A percentile compares a stretch with the other conserved stretches of the same genome.
Evolutionary conservation across 202 grass and related monocot genomes (phyloP).

Genomic region (Bolboschoenoplectus hybrid): DNA sequence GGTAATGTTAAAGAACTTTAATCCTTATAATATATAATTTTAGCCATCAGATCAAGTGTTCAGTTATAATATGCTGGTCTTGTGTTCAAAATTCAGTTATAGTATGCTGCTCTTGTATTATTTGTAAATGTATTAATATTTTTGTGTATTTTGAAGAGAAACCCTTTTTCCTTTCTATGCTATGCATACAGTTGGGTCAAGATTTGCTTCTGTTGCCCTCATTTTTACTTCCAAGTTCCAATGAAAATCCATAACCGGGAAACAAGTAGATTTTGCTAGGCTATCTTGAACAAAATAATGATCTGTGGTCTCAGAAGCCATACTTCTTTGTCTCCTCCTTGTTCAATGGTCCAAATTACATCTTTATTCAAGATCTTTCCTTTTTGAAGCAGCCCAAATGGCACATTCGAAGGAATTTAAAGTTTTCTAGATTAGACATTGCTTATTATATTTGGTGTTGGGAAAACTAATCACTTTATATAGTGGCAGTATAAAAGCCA

Average conservation of each 20-base stretch:
- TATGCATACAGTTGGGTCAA: neutral
- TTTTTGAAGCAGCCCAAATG: neutral
- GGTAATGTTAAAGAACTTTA: constrained; percentile 20
- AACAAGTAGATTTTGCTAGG: neutral
- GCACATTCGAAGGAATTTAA: neutral
- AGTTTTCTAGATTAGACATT: constrained; percentile 11
- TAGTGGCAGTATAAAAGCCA: neutral
- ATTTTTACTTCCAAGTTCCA: neutral
- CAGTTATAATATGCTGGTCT: constrained; percentile 4
- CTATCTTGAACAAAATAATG: constrained; percentile 5
- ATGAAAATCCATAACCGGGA: neutral
- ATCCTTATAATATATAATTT: constrained; percentile 12
- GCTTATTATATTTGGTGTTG: neutral
- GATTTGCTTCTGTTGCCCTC: neutral
- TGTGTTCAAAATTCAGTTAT: neutral
- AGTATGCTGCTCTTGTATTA: neutral
- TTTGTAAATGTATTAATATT: neutral
- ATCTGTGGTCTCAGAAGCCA: neutral
- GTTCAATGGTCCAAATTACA: neutral
- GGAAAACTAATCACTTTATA: neutral
- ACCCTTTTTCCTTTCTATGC: neutral
- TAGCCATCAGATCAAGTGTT: neutral
- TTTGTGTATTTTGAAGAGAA: constrained; percentile 9
- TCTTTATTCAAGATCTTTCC: constrained; percentile 1
- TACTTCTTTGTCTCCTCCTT: neutral